A percentile compares a stretch with the other conserved stretches of the same genome.
phyloP scores from a whole-genome alignment of 371 early-diverging fungal species.

The Mucor mucedo region DNA sequence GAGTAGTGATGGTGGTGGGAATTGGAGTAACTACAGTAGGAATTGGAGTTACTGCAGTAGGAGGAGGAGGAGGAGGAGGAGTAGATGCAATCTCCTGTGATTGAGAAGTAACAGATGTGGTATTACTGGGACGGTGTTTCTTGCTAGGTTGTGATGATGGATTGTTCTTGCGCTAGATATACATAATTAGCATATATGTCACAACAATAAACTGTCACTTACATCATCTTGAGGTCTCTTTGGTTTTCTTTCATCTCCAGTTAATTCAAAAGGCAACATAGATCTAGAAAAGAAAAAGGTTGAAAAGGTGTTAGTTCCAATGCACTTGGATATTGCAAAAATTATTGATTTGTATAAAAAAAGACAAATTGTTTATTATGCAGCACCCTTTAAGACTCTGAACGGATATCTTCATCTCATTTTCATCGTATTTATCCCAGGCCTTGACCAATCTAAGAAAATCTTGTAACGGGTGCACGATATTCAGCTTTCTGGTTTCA shows the following conservation, averaged over 20 bases:
- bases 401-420: constrained; percentile 73
- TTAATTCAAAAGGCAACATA: constrained; percentile 51
- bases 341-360: background rate
- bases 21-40: background rate
- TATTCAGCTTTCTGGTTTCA: constrained; percentile 65
- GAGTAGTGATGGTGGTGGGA: background rate
- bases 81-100: background rate
- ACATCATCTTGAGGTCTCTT: constrained; percentile 46
- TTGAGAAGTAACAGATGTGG: background rate
- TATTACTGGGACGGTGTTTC: constrained; percentile 1
- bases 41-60: background rate
- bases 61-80: background rate
- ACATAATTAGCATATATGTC: background rate
- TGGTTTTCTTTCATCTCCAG: constrained; percentile 46
- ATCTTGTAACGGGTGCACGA: constrained; percentile 81
- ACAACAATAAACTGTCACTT: background rate
- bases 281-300: constrained; percentile 28
- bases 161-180: background rate
- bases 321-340: background rate
- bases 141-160: background rate
- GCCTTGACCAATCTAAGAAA: constrained; percentile 79
- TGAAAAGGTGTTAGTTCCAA: constrained; percentile 11
- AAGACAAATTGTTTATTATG: constrained; percentile 16
- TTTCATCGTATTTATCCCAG: constrained; percentile 79
- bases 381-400: constrained; percentile 74